phyloP scores from a whole-genome alignment of 2,329 filamentous ascomycete species.

The Fusarium concolor region DNA sequence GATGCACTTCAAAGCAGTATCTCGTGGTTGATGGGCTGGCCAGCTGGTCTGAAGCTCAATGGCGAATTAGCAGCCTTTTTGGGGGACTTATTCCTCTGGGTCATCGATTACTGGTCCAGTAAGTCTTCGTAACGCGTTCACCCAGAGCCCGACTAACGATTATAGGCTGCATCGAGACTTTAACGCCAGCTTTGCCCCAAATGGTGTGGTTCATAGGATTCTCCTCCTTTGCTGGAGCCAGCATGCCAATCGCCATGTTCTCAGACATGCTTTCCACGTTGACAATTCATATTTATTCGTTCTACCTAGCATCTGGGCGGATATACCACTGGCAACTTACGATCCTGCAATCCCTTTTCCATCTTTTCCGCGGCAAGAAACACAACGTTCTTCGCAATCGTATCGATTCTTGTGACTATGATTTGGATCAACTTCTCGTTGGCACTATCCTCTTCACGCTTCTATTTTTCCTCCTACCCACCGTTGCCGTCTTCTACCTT shows the following conservation, averaged over 20 bases:
- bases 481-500: conserved; percentile 95
- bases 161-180: conserved; percentile 77
- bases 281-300: conserved; percentile 96
- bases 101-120: conserved; percentile 98
- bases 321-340: conserved; percentile 99
- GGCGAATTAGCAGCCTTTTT: conserved; percentile 93
- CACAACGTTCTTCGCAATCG: conserved; percentile 96
- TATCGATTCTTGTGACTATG: conserved; percentile 99
- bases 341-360: conserved; percentile 97
- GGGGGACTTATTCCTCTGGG: conserved; percentile 96
- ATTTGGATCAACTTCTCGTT: conserved; percentile 93
- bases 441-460: conserved; percentile 97
- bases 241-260: conserved; percentile 95
- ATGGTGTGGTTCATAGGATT: conserved; percentile 94
- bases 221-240: conserved; percentile 94
- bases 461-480: conserved; percentile 93
- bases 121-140: conserved; percentile 48
- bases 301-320: conserved; percentile 94
- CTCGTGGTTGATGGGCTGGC: conserved; percentile 95
- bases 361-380: conserved; percentile 97
- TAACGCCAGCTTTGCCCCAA: conserved; percentile 83
- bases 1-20: conserved; percentile 90
- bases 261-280: conserved; percentile 92
- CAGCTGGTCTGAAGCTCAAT: conserved; percentile 94
- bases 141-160: conserved; percentile 37